These are phyloP conservation scores for Pythium rhizo-oryzae DNA, from an alignment of 352 stramenopile species.

Conservation along the genomic window DNA sequence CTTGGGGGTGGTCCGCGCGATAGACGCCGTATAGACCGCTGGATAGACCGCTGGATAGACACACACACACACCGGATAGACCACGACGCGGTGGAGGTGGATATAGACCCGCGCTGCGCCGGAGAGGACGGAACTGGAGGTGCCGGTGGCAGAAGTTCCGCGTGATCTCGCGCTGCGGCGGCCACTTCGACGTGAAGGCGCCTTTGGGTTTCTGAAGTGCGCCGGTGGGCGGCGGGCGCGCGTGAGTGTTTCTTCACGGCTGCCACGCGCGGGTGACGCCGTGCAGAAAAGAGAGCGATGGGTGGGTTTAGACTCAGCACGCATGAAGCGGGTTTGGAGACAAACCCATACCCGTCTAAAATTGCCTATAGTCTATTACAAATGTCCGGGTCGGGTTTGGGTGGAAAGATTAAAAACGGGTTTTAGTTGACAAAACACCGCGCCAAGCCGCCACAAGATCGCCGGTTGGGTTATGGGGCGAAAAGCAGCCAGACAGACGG, in stretches of 20 bases:
- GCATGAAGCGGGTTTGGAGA: not conserved
- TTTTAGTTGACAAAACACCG: conserved; percentile 4
- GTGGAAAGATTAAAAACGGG: not conserved
- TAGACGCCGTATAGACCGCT: too few species aligned
- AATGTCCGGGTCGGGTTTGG: not conserved
- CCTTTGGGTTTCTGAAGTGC: conserved; percentile 30
- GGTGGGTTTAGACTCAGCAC: not conserved
- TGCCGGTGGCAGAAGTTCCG: too few species aligned
- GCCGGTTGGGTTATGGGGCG: conserved; percentile 4
- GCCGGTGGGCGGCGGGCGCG: not conserved
- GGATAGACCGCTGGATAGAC: too few species aligned
- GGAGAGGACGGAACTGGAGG: too few species aligned
- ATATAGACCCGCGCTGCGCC: too few species aligned
- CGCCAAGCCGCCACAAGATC: conserved; percentile 1
- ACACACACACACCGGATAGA: too few species aligned
- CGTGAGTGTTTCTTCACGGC: conserved; percentile 22
- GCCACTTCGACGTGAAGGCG: conserved; percentile 28
- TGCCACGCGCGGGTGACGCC: conserved; percentile 10
- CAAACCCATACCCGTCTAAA: too few species aligned
- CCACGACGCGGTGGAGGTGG: too few species aligned
- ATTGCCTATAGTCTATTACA: too few species aligned
- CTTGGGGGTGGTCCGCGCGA: too few species aligned
- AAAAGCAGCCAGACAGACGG: conserved; percentile 10
- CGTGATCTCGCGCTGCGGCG: not conserved
- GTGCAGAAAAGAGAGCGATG: conserved; percentile 31